Evolutionary conservation across 2,329 filamentous ascomycete genomes (phyloP).

Genomic region (Apiospora aurea): DNA sequence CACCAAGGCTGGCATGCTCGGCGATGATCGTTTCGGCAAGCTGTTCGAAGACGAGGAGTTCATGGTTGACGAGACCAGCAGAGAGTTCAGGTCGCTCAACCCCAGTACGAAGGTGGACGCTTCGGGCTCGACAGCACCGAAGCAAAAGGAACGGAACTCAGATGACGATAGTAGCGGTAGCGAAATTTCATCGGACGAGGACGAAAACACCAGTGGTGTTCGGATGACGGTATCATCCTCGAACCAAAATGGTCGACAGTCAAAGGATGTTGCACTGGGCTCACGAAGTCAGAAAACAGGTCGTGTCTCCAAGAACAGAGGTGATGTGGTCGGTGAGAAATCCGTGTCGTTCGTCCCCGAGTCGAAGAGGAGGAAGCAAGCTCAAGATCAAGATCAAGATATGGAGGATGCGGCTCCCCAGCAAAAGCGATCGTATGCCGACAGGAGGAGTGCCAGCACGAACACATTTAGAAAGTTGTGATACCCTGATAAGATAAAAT

Average conservation of each 20-base stretch:
- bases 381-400: slow-evolving; percentile 30
- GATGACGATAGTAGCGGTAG: slow-evolving; percentile 45
- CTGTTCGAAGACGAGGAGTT: slow-evolving; percentile 96
- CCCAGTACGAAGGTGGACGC: slow-evolving; percentile 73
- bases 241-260: slow-evolving; percentile 62
- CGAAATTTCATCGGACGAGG: slow-evolving; percentile 47
- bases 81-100: slow-evolving; percentile 88
- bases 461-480: slow-evolving; percentile 70
- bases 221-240: slow-evolving; percentile 75
- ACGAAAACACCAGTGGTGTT: slow-evolving; percentile 48
- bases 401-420: slow-evolving; percentile 31
- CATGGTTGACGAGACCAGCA: slow-evolving; percentile 85
- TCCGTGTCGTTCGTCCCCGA: slow-evolving; percentile 77
- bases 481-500: slow-evolving; percentile 57
- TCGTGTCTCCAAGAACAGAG: slow-evolving; percentile 53
- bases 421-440: slow-evolving; percentile 46
- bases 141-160: slow-evolving; percentile 35
- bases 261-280: slow-evolving; percentile 63
- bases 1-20: slow-evolving; percentile 71
- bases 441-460: slow-evolving; percentile 78
- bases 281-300: slow-evolving; percentile 59
- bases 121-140: slow-evolving; percentile 10
- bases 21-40: slow-evolving; percentile 84
- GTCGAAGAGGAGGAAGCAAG: slow-evolving; percentile 55
- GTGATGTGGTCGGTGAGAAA: slow-evolving; percentile 67